Conservation (phyloP, 495 filamentous ascomycete genomes). For the Cercophora scortea region DNA sequence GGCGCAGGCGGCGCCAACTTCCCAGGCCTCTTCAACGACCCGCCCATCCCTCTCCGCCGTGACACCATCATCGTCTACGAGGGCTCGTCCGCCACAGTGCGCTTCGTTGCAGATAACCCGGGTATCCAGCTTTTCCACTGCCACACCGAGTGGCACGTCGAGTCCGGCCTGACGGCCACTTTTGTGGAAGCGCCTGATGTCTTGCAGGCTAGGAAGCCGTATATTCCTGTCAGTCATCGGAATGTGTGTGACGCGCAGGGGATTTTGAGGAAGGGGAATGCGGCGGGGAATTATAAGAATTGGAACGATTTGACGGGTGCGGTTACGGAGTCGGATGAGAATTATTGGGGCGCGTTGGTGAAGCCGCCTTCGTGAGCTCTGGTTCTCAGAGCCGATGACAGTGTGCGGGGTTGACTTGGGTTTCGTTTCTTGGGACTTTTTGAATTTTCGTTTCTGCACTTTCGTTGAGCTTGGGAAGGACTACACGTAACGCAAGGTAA, state of each 20-base stretch:
- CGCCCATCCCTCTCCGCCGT: constrained; percentile 36
- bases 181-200: constrained; percentile 54
- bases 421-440: too few relatives aligned
- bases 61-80: constrained; percentile 38
- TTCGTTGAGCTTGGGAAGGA: too few relatives aligned
- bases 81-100: constrained; percentile 29
- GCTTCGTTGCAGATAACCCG: constrained; percentile 34
- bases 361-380: too few relatives aligned
- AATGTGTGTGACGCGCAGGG: constrained; percentile 45
- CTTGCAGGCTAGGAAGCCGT: constrained; percentile 34
- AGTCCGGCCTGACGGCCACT: constrained; percentile 45
- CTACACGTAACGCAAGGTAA: too few relatives aligned
- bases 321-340: too few relatives aligned
- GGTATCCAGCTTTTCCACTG: constrained; percentile 50
- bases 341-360: too few relatives aligned
- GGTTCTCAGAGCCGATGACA: too few relatives aligned
- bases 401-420: too few relatives aligned
- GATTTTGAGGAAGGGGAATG: constrained; percentile 56
- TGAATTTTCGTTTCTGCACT: too few relatives aligned
- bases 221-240: constrained; percentile 56
- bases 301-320: constrained; percentile 48
- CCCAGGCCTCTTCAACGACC: background rate
- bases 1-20: constrained; percentile 4
- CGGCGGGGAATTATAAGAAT: constrained; percentile 60
- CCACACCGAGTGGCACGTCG: constrained; percentile 46